These are phyloP conservation scores for Boletus subcaerulescens DNA, from an alignment of 768 basidiomycete species.

Conservation along the genomic window DNA sequence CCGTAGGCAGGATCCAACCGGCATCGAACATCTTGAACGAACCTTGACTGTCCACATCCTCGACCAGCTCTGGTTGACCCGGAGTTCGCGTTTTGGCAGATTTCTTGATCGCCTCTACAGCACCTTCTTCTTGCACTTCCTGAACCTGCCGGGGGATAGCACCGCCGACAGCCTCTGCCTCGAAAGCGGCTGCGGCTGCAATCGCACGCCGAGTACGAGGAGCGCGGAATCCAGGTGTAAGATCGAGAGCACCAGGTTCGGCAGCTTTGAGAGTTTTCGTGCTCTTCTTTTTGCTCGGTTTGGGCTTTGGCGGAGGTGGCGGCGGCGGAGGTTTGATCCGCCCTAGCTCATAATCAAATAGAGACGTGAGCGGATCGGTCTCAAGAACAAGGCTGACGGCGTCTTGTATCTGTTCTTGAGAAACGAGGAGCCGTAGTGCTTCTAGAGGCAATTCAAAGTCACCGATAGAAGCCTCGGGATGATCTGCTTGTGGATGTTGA, in stretches of 20 bases:
- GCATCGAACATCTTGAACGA: constrained; percentile 81
- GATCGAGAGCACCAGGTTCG: constrained; percentile 33
- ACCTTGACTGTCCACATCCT: constrained; percentile 66
- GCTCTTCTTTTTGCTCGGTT: constrained; percentile 41
- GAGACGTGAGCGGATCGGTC: constrained; percentile 56
- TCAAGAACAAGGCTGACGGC: constrained; percentile 54
- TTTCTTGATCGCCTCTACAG: constrained; percentile 27
- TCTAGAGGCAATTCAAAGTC: constrained; percentile 72
- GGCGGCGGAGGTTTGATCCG: constrained; percentile 60
- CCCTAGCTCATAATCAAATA: constrained; percentile 69
- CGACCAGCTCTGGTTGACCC: constrained; percentile 47
- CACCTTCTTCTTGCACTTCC: constrained; percentile 3
- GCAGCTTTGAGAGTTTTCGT: constrained; percentile 18
- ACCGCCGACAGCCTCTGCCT: constrained; percentile 34
- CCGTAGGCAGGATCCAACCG: constrained; percentile 85
- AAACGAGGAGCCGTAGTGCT: constrained; percentile 54
- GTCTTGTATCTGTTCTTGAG: constrained; percentile 49
- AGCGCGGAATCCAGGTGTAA: constrained; percentile 44
- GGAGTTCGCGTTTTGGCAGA: constrained; percentile 18
- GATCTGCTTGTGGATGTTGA: constrained; percentile 11
- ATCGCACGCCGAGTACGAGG: constrained; percentile 47
- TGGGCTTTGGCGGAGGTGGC: constrained; percentile 45
- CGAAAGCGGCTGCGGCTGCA: constrained; percentile 44
- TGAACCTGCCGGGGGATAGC: constrained; percentile 10
- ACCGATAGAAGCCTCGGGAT: constrained; percentile 41